Base-by-base conservation (phyloP, 768 basidiomycete species). In the Stropharia rugosoannulata region DNA sequence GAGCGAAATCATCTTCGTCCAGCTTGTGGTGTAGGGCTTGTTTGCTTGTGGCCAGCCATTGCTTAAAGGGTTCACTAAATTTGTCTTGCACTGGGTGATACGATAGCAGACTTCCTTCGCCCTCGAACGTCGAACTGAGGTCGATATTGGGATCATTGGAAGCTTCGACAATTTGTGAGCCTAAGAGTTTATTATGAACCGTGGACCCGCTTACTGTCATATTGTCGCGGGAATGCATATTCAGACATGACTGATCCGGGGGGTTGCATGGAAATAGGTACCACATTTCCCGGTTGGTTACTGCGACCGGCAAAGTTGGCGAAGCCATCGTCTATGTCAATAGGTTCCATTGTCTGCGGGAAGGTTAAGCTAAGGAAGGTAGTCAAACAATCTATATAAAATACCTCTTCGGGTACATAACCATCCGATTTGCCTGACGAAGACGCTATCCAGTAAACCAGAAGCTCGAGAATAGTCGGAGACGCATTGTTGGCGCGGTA, bases 401-500 rank as follows among this genome's bases (percentile, higher is more conserved):
- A 55, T 62, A 80, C 80, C 71, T 75, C 70, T 4, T 75, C 78
- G 52, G 71, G 64, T 13, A 49, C 46, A 29, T 67, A 70, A 40
- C 68, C 70, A 13, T 68, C 71, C 18, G 63, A 59, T 37, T 75
- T 62, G 0, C 68, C 71, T 76, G 81, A 78, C 9, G 82, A 78
- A 49, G 83, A 83, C 37, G 73, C 73, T 47, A 82, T 64, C 84
- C 85, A 87, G 65, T 76, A 85, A 7, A 74, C 66, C 19, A 86
- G 65, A 56, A 73, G 68, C 66, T 84, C 80, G 51, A 80, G 60
- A 45, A 85, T 70, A 11, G 80, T 77, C n/a, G 82, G 84, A 12
- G 64, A 66, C 44, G 61, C 57, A 19, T 70, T 61, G 60, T 80
- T 68, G 58, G 69, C 75, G 12, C 66, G 55, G 61, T 77, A 80